Conservation (phyloP, 768 basidiomycete species). For the Boletus rubroflammeus region DNA sequence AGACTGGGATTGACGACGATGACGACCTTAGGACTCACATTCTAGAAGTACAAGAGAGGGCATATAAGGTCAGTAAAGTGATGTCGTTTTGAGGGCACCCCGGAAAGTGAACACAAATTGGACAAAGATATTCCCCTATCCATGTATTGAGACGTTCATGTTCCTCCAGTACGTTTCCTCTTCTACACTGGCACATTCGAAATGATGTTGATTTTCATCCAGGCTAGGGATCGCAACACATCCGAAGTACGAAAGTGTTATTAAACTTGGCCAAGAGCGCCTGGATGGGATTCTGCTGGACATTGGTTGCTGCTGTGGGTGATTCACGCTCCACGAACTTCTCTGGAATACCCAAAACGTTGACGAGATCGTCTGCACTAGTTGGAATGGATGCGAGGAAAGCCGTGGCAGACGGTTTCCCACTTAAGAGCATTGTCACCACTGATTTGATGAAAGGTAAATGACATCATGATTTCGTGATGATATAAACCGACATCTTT, state of each 20-base stretch:
- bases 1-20: slow-evolving; percentile 29
- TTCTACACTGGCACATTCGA: background rate
- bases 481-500: background rate
- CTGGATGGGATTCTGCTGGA: slow-evolving; percentile 40
- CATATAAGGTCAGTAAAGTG: slow-evolving; percentile 23
- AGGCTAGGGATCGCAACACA: slow-evolving; percentile 10
- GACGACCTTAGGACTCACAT: slow-evolving; percentile 29
- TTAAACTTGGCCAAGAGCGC: slow-evolving; percentile 37
- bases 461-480: background rate
- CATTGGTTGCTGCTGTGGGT: slow-evolving; percentile 44
- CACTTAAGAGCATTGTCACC: slow-evolving; percentile 36
- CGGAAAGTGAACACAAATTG: background rate
- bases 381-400: slow-evolving; percentile 37
- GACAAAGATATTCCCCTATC: slow-evolving; percentile 27
- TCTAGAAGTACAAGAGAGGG: slow-evolving; percentile 27
- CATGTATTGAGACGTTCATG: slow-evolving; percentile 25
- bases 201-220: background rate
- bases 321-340: background rate
- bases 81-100: background rate
- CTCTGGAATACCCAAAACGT: background rate
- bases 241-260: slow-evolving; percentile 24
- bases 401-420: slow-evolving; percentile 41
- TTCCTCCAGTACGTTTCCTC: slow-evolving; percentile 20
- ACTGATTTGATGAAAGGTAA: slow-evolving; percentile 39
- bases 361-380: background rate